These are phyloP conservation scores for Isoetes engelmannii DNA, from an alignment of 83 land plant species.

Conservation along the genomic window DNA sequence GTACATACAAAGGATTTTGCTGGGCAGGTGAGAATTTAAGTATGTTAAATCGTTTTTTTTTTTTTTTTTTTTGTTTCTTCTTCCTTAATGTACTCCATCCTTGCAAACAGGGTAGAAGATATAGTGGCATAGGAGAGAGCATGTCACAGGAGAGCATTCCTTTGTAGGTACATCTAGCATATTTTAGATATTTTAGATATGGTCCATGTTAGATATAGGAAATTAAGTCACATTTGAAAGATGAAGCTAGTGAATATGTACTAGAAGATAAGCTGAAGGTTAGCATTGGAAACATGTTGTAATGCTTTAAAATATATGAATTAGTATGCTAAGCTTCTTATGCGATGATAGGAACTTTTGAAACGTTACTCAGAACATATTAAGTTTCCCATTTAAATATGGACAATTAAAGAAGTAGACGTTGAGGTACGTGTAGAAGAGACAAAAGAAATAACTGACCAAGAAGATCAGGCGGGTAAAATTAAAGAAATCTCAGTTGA, in stretches of 20 bases:
- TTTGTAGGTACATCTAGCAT: too few relatives aligned
- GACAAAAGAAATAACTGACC: constrained; percentile 51
- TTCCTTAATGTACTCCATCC: too few relatives aligned
- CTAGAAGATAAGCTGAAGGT: constrained; percentile 76
- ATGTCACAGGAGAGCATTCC: too few relatives aligned
- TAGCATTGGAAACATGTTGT: neutral
- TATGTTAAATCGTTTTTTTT: too few relatives aligned
- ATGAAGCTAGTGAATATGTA: constrained; percentile 83
- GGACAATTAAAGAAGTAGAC: constrained; percentile 87
- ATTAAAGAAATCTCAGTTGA: neutral
- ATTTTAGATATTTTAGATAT: too few relatives aligned
- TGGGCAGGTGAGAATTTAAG: too few relatives aligned
- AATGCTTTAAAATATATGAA: neutral
- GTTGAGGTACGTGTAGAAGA: constrained; percentile 84
- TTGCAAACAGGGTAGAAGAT: too few relatives aligned
- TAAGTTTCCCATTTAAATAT: constrained; percentile 89
- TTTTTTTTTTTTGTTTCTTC: too few relatives aligned
- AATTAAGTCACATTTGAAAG: constrained; percentile 77
- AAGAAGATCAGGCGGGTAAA: constrained; percentile 30
- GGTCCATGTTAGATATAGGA: too few relatives aligned
- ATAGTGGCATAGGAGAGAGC: too few relatives aligned
- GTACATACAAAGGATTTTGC: too few relatives aligned
- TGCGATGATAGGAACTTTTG: constrained; percentile 64
- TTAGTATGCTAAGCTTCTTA: neutral
- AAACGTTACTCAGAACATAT: constrained; percentile 90